These are phyloP conservation scores for Candida montana DNA, from an alignment of 805 yeast genomes.

Conservation along the genomic window DNA sequence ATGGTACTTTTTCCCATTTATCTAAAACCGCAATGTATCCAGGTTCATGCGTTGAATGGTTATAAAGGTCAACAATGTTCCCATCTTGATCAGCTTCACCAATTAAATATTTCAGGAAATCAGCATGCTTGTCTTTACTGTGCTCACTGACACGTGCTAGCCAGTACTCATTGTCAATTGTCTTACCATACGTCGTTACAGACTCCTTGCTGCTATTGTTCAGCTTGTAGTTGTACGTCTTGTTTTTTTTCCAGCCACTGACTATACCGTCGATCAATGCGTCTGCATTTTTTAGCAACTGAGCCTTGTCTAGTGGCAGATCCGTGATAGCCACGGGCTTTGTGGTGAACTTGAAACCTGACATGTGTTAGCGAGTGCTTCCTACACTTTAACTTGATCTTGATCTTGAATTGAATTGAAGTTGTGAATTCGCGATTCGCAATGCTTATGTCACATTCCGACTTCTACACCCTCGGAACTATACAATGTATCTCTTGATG, in stretches of 20 bases:
- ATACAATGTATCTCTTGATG: too few species aligned
- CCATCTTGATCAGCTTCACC: conserved; percentile 23
- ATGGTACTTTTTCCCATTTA: conserved; percentile 21
- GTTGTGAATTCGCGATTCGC: too few species aligned
- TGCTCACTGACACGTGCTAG: conserved; percentile 28
- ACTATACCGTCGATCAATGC: conserved; percentile 20
- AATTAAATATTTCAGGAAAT: conserved; percentile 24
- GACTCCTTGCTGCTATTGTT: conserved; percentile 22
- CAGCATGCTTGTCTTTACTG: conserved; percentile 18
- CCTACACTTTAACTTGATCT: too few species aligned
- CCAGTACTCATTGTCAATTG: conserved; percentile 29
- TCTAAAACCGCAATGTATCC: conserved; percentile 31
- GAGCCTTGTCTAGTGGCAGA: conserved; percentile 15
- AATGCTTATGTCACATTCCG: too few species aligned
- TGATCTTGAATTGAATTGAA: too few species aligned
- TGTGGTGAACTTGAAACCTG: conserved; percentile 12
- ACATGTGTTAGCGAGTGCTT: too few species aligned
- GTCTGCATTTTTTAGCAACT: conserved; percentile 23
- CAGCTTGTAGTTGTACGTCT: conserved; percentile 25
- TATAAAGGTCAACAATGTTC: conserved; percentile 22
- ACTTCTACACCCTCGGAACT: too few species aligned
- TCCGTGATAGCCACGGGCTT: conserved; percentile 10
- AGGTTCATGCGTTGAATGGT: conserved; percentile 29
- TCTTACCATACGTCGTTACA: conserved; percentile 29
- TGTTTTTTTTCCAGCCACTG: conserved; percentile 28